A percentile compares a stretch with the other conserved stretches of the same genome.
phyloP scores from a whole-genome alignment of 192 early-diverging fungal species.

The Piromyces finnis region DNA sequence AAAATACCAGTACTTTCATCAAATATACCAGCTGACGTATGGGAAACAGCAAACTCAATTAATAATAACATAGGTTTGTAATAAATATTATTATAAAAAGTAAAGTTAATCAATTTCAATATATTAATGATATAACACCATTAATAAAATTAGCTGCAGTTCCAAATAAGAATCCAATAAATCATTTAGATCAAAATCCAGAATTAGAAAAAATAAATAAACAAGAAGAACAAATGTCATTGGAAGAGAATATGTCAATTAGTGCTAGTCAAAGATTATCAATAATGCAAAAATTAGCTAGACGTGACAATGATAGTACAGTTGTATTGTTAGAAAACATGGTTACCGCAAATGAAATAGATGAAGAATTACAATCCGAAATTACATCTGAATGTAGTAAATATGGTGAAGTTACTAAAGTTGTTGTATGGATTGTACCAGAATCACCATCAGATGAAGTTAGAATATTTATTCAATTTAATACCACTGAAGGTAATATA shows the following conservation, averaged over 20 bases:
- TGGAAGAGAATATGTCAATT: conserved; percentile 20
- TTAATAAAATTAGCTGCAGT: background rate
- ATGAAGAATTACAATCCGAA: conserved; percentile 65
- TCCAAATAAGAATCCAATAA: background rate
- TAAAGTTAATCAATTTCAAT: background rate
- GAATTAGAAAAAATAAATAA: conserved; percentile 11
- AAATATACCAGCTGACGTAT: conserved; percentile 1
- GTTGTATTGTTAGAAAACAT: conserved; percentile 53
- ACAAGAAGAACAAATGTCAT: conserved; percentile 8
- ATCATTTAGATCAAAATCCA: conserved; percentile 3
- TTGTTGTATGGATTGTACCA: conserved; percentile 33
- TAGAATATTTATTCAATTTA: conserved; percentile 60
- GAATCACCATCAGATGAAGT: conserved; percentile 14
- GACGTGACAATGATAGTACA: conserved; percentile 1
- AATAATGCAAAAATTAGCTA: conserved; percentile 52
- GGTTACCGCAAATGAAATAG: conserved; percentile 45
- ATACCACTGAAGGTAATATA: conserved; percentile 19
- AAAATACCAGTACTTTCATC: conserved; percentile 14
- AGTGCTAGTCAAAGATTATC: conserved; percentile 32
- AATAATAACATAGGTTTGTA: background rate
- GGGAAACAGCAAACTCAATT: conserved; percentile 8
- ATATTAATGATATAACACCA: no score
- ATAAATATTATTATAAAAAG: background rate
- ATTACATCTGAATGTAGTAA: conserved; percentile 67
- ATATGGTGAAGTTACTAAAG: conserved; percentile 50